These are phyloP conservation scores for Acer negundo DNA, from an alignment of 345 rosid genomes.

Conservation along the genomic window DNA sequence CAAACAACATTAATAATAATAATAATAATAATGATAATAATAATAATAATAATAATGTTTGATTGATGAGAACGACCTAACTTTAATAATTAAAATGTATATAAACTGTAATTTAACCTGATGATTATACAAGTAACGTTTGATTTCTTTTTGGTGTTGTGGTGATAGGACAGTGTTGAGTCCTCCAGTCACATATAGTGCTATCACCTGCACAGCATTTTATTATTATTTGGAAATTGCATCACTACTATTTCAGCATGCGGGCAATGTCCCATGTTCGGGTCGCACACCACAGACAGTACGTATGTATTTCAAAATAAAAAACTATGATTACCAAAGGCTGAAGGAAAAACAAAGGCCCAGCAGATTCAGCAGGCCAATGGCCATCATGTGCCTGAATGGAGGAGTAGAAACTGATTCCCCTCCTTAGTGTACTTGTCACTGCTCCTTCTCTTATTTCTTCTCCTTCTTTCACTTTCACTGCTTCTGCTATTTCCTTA, in stretches of 20 bases:
- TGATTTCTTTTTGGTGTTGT: slow-evolving; percentile 58
- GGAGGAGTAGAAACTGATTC: slow-evolving; percentile 45
- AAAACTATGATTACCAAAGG: slow-evolving; percentile 37
- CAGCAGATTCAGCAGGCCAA: slow-evolving; percentile 69
- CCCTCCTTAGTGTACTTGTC: slow-evolving; percentile 32
- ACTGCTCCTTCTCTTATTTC: slow-evolving; percentile 35
- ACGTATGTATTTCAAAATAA: too few species aligned
- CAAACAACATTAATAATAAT: neutral
- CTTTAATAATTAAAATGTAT: too few species aligned
- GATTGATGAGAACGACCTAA: too few species aligned
- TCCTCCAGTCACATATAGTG: slow-evolving; percentile 49
- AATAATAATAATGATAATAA: too few species aligned
- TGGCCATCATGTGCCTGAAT: slow-evolving; percentile 69
- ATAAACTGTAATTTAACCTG: slow-evolving; percentile 32
- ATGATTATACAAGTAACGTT: slow-evolving; percentile 62
- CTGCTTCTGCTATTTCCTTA: slow-evolving; percentile 37
- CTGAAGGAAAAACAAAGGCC: slow-evolving; percentile 67
- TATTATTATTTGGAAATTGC: too few species aligned
- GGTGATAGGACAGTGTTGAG: slow-evolving; percentile 42
- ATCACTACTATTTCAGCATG: too few species aligned
- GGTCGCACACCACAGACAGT: too few species aligned
- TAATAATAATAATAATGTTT: too few species aligned
- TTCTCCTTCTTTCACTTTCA: slow-evolving; percentile 37
- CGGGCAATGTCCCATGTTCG: too few species aligned
- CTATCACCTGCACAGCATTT: slow-evolving; percentile 47